Base-by-base conservation (phyloP, 805 yeast species). In the Nakazawaea holstii region DNA sequence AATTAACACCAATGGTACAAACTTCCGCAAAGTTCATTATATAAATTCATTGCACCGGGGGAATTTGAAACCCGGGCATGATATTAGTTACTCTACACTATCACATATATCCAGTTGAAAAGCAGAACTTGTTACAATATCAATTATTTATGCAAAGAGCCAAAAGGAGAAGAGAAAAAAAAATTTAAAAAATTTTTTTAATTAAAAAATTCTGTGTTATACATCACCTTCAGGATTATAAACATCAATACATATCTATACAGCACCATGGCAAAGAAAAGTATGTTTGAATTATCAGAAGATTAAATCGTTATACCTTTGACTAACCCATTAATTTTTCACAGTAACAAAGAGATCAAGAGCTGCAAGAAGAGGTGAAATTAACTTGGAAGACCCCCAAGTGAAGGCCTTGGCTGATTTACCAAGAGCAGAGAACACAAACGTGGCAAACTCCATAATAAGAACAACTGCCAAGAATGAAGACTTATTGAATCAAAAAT, bases 311-410 rank as follows among this genome's bases (percentile, higher is more conserved):
- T 9, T 10, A 33, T 17, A 14, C 27, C 20, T 10, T n/a, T 33
- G 24, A 33, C 36, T 33, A 33, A 33, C 36, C 3, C 17, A 33
- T 33, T 8, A 13, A 3, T 14, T 4, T n/a, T 10, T 2, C 20
- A 48, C 20, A 48, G 75, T 81, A 27, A 82, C 88, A 15, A 83
- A 82, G 54, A 80, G 76, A 51, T 82, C 90, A 39, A 75, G 94
- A 67, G 89, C 90, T 2, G 91, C 94, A 2, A 79, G 91, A 66
- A 72, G 89, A 60, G 84, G 83, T 6, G 77, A 73, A 50, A 62
- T 67, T 11, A 66, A 59, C 3, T 72, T 67, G 15, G 69, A 74
- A 1, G 65, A 56, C 4, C 50, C 57, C 3, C 77, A 74, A 55
- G 74, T 75, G 8, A 76, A 72, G 52, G 70, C 73, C 7, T 66